phyloP scores from a whole-genome alignment of 768 basidiomycete genomes.

The Ephemerocybe angulata region DNA sequence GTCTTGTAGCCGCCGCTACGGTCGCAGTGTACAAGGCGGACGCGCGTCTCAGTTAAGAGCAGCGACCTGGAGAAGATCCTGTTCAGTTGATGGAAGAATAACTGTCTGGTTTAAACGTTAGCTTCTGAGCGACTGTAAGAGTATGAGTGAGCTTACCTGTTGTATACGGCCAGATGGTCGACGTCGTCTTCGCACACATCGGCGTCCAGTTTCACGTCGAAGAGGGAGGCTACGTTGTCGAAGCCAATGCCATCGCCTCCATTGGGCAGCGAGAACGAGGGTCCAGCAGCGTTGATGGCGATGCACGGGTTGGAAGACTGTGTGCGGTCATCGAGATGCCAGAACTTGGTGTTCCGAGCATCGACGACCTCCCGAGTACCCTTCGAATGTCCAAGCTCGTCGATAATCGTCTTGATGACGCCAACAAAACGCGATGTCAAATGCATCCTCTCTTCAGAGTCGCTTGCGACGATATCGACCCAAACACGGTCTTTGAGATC shows the following conservation, averaged over 20 bases:
- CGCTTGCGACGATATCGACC: too few relatives aligned
- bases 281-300: not conserved
- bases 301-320: not conserved
- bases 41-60: not conserved
- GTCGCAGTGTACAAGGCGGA: conserved; percentile 8
- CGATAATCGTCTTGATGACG: too few relatives aligned
- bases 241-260: not conserved
- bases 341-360: not conserved
- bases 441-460: too few relatives aligned
- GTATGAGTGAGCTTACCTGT: too few relatives aligned
- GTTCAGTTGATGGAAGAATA: not conserved
- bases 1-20: conserved; percentile 1
- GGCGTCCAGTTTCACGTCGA: not conserved
- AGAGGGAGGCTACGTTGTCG: not conserved
- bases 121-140: too few relatives aligned
- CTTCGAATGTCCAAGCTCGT: too few relatives aligned
- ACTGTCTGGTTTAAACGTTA: too few relatives aligned
- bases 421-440: too few relatives aligned
- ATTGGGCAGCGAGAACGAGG: not conserved
- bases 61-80: not conserved
- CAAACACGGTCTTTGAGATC: too few relatives aligned
- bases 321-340: not conserved
- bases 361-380: not conserved
- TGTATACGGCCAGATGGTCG: too few relatives aligned
- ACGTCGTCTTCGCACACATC: not conserved